Conservation (phyloP, 495 filamentous ascomycete species). For the Neurospora africana region DNA sequence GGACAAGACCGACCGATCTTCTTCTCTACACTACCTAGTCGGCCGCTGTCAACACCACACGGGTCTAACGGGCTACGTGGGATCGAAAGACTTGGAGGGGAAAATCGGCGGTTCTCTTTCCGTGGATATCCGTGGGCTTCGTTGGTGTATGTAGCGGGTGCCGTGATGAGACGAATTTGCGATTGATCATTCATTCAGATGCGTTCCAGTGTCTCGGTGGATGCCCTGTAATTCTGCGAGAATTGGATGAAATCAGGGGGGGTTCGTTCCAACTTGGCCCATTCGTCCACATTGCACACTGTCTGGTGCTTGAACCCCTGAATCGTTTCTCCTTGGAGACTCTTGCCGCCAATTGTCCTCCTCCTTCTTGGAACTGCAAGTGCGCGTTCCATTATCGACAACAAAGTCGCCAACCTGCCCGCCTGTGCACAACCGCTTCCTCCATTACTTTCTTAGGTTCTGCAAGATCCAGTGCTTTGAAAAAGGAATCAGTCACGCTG, state of each 20-base stretch:
- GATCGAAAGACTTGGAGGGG: not conserved
- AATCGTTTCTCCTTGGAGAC: not conserved
- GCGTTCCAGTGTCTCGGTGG: not conserved
- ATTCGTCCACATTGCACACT: not conserved
- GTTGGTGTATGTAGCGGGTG: not conserved
- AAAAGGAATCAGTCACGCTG: conserved; percentile 1
- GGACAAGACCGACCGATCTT: not conserved
- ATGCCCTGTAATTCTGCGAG: not conserved
- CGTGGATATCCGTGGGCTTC: not conserved
- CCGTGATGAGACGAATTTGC: not conserved
- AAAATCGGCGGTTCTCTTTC: not conserved
- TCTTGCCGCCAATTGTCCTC: not conserved
- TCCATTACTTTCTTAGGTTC: not conserved
- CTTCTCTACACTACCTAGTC: not conserved
- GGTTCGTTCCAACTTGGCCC: not conserved
- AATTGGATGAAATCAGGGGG: not conserved
- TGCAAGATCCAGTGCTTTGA: not conserved
- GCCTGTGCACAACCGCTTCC: not conserved
- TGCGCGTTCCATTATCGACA: not conserved
- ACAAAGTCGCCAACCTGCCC: not conserved
- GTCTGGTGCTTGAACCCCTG: not conserved
- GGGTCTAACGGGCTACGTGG: not conserved
- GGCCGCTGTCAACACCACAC: not conserved
- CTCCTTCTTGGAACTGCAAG: not conserved
- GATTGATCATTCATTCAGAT: not conserved